Evolutionary conservation across 805 yeast genomes (phyloP).

Genomic region (Candida xiaguanensis): DNA sequence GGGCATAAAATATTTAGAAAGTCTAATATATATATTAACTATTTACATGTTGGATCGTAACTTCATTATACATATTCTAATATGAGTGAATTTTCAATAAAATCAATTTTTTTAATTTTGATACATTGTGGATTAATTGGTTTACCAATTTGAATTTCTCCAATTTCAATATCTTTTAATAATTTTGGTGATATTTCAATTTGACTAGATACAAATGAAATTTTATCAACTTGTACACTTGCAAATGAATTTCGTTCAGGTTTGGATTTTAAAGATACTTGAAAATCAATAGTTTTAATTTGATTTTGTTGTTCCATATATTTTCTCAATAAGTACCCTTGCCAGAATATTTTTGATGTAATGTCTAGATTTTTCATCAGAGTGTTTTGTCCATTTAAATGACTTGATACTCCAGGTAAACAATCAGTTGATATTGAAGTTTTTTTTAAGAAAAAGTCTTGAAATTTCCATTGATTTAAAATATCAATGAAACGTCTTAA

Average conservation of each 20-base stretch:
- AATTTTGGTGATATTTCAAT: constrained; percentile 19
- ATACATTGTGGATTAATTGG: constrained; percentile 16
- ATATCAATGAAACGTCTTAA: constrained; percentile 79
- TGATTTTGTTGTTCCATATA: constrained; percentile 19
- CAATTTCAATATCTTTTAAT: constrained; percentile 16
- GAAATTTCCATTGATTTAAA: constrained; percentile 73
- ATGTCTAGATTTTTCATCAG: neutral
- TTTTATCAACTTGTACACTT: constrained; percentile 23
- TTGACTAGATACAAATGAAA: constrained; percentile 19
- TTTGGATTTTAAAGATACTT: constrained; percentile 15
- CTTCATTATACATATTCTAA: constrained; percentile 16
- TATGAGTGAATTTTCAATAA: constrained; percentile 31
- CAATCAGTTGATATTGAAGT: constrained; percentile 2
- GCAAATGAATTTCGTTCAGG: constrained; percentile 25
- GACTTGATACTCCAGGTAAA: constrained; percentile 5
- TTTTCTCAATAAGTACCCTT: constrained; percentile 29
- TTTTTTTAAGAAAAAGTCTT: constrained; percentile 14
- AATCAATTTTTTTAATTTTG: constrained; percentile 26
- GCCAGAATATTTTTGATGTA: constrained; percentile 28
- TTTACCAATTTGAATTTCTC: constrained; percentile 20
- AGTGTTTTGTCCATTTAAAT: constrained; percentile 7
- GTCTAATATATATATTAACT: neutral
- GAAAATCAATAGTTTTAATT: constrained; percentile 18
- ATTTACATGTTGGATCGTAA: neutral
- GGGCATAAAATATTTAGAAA: constrained; percentile 20